Evolutionary conservation across 257 asterid genomes (phyloP).

Genomic region (Penstemon eatonii): DNA sequence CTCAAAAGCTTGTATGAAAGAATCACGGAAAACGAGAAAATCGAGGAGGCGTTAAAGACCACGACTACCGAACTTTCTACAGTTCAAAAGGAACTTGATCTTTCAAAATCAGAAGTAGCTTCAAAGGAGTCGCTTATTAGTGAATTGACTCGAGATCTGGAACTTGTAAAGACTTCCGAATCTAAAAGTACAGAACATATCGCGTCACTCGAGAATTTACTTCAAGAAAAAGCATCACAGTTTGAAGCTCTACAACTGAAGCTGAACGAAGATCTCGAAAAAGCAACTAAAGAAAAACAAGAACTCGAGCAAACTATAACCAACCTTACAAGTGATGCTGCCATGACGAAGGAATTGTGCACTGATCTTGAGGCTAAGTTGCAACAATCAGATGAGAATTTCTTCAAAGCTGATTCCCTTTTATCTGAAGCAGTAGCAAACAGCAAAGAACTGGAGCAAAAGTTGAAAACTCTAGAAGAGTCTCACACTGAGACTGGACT

Average conservation of each 20-base stretch:
- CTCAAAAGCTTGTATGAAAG: slow-evolving; percentile 50
- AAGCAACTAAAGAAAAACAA: slow-evolving; percentile 52
- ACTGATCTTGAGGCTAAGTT: slow-evolving; percentile 73
- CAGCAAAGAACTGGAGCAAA: slow-evolving; percentile 69
- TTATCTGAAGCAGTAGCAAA: slow-evolving; percentile 71
- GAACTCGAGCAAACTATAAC: slow-evolving; percentile 58
- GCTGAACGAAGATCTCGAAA: slow-evolving; percentile 59
- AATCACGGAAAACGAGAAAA: slow-evolving; percentile 58
- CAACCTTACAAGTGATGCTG: slow-evolving; percentile 49
- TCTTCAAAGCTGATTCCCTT: slow-evolving; percentile 68
- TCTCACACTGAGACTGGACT: slow-evolving; percentile 63
- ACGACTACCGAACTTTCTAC: slow-evolving; percentile 56
- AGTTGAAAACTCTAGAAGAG: slow-evolving; percentile 65
- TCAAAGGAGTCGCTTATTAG: slow-evolving; percentile 56
- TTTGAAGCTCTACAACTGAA: slow-evolving; percentile 53
- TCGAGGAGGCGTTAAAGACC: slow-evolving; percentile 60
- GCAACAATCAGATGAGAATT: slow-evolving; percentile 77
- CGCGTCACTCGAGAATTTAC: slow-evolving; percentile 52
- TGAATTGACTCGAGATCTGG: slow-evolving; percentile 60
- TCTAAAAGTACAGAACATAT: slow-evolving; percentile 56
- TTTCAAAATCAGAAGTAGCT: slow-evolving; percentile 64
- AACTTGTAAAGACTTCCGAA: slow-evolving; percentile 52
- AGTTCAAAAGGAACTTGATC: slow-evolving; percentile 61
- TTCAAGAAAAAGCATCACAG: slow-evolving; percentile 48
- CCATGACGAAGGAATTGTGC: slow-evolving; percentile 68